phyloP scores from a whole-genome alignment of 2,329 filamentous ascomycete species.

The Neopestalotiopsis rosae region DNA sequence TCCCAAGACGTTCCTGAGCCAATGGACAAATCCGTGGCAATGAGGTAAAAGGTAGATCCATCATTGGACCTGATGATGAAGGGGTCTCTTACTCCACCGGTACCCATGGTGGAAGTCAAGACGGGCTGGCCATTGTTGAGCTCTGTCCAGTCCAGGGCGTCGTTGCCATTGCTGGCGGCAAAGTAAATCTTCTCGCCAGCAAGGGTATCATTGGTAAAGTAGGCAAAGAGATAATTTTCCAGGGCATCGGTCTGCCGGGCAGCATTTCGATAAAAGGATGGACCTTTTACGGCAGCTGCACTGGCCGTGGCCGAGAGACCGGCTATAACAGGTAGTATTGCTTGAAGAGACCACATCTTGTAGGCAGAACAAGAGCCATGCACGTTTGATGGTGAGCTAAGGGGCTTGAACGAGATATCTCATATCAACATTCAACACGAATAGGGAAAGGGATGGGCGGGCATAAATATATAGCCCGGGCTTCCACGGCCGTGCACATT shows the following conservation, averaged over 20 bases:
- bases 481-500: neutral
- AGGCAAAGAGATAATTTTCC: conserved; percentile 56
- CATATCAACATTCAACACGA: neutral
- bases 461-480: neutral
- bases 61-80: conserved; percentile 57
- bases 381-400: neutral
- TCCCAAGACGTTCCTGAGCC: conserved; percentile 59
- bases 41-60: conserved; percentile 55
- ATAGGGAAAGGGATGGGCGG: neutral
- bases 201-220: conserved; percentile 51
- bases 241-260: conserved; percentile 31
- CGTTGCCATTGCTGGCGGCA: conserved; percentile 56
- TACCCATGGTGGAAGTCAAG: conserved; percentile 51
- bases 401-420: neutral
- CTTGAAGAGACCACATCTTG: neutral
- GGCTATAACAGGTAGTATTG: conserved; percentile 11
- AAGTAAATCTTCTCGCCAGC: conserved; percentile 59
- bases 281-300: conserved; percentile 3
- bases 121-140: conserved; percentile 53
- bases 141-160: conserved; percentile 56
- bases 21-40: conserved; percentile 59
- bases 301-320: neutral
- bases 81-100: conserved; percentile 55
- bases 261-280: conserved; percentile 3
- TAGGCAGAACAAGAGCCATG: neutral